phyloP scores from a whole-genome alignment of 1,139 yeast genomes.

The Protomyces inundatus region DNA sequence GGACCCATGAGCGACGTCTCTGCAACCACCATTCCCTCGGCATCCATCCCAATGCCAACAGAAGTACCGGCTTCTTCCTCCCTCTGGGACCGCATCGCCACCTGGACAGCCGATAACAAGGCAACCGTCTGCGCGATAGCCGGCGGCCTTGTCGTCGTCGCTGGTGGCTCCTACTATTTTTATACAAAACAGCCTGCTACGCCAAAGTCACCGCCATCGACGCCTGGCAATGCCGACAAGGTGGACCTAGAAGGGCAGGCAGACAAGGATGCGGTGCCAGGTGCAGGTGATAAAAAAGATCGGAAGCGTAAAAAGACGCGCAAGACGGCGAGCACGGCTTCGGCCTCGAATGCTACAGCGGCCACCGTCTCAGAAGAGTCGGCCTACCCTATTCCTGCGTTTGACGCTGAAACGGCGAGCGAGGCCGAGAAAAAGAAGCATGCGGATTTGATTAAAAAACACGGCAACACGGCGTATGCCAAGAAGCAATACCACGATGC shows the following conservation, averaged over 20 bases:
- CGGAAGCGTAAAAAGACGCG: constrained; percentile 25
- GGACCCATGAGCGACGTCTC: not conserved
- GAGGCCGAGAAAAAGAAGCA: constrained; percentile 40
- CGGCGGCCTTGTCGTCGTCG: constrained; percentile 24
- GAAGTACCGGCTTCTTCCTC: constrained; percentile 1
- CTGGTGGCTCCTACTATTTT: constrained; percentile 26
- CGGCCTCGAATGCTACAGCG: not conserved
- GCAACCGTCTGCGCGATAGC: constrained; percentile 24
- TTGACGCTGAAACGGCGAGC: constrained; percentile 15
- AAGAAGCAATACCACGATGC: constrained; percentile 66
- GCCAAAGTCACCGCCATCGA: not conserved
- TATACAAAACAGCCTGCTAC: not conserved
- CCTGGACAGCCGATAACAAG: constrained; percentile 21
- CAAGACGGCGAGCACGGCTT: constrained; percentile 2
- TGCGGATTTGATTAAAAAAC: constrained; percentile 76
- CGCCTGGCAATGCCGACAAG: constrained; percentile 2
- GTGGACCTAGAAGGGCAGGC: not conserved
- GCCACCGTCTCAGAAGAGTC: not conserved
- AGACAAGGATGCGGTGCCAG: not conserved
- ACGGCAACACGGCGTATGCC: constrained; percentile 79
- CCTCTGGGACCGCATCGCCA: constrained; percentile 24
- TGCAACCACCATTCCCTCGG: not conserved
- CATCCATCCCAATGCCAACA: not conserved
- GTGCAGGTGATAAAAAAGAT: constrained; percentile 8
- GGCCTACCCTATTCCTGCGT: not conserved